Percentiles rank a stretch among this genome's conserved stretches.
These are phyloP conservation scores for Metarhizium robertsii DNA, from an alignment of 2,329 filamentous ascomycete genomes.

Conservation along the genomic window DNA sequence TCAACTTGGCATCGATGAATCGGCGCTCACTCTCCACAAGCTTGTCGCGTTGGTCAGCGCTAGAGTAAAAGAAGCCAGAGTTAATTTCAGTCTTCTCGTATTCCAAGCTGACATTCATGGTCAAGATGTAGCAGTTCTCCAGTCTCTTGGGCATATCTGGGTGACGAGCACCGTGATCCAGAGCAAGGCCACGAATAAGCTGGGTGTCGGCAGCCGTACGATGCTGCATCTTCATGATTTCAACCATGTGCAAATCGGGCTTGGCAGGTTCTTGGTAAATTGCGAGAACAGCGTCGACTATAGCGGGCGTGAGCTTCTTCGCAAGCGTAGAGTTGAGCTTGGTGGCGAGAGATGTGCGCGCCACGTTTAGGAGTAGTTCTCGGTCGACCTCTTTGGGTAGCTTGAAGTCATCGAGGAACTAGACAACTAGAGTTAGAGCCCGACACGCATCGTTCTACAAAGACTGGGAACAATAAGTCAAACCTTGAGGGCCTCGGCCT, in stretches of 20 bases:
- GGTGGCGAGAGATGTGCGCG: conserved; percentile 86
- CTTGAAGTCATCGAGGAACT: conserved; percentile 96
- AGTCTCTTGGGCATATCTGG: conserved; percentile 97
- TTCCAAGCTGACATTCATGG: conserved; percentile 91
- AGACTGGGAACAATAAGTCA: conserved; percentile 3
- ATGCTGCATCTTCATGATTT: conserved; percentile 99
- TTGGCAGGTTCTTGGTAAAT: conserved; percentile 87
- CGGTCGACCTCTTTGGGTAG: conserved; percentile 79
- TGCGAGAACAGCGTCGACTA: conserved; percentile 90
- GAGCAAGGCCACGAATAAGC: conserved; percentile 81
- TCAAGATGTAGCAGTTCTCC: conserved; percentile 91
- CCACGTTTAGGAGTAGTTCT: conserved; percentile 87
- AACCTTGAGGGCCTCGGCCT: conserved; percentile 83
- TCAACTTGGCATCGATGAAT: conserved; percentile 91
- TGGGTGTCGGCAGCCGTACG: conserved; percentile 92
- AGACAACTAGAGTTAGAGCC: conserved; percentile 2
- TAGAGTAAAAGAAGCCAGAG: conserved; percentile 97
- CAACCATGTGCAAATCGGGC: conserved; percentile 97
- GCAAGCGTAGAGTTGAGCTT: conserved; percentile 88
- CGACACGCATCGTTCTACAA: neutral
- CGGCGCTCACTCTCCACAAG: conserved; percentile 93
- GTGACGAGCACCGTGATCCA: conserved; percentile 93
- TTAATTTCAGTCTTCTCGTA: conserved; percentile 99
- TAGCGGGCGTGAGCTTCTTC: conserved; percentile 83
- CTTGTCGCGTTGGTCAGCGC: conserved; percentile 93